Conservation (phyloP, 176 grass and related monocot genomes). For the Leersia perrieri region DNA sequence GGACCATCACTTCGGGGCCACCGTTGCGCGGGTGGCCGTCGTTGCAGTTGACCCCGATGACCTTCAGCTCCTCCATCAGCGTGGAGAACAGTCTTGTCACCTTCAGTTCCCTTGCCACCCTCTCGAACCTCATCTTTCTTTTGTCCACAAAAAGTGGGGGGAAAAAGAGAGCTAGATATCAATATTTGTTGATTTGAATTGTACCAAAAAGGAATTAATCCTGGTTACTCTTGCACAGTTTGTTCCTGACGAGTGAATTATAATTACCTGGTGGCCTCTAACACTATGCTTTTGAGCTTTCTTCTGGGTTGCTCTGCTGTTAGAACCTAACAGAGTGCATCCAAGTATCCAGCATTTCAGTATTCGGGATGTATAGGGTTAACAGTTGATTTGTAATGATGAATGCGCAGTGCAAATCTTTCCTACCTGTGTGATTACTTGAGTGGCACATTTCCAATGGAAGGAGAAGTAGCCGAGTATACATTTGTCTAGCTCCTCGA, state of each 20-base stretch:
- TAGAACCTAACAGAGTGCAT: constrained; percentile 44
- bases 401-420: not conserved
- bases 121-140: constrained; percentile 90
- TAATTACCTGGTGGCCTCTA: constrained; percentile 87
- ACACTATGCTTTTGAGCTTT: constrained; percentile 73
- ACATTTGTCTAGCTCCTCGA: constrained; percentile 89
- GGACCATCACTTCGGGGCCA: constrained; percentile 77
- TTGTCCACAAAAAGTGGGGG: not conserved
- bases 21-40: constrained; percentile 37
- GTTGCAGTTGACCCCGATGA: constrained; percentile 49
- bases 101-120: constrained; percentile 73
- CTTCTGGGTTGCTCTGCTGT: constrained; percentile 58
- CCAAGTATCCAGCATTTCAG: not conserved
- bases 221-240: not conserved
- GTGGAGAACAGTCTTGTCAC: constrained; percentile 86
- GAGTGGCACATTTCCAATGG: constrained; percentile 74
- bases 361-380: not conserved
- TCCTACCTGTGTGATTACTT: constrained; percentile 65
- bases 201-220: not conserved
- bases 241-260: not conserved
- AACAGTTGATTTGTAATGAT: not conserved
- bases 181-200: not conserved
- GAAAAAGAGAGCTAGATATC: not conserved
- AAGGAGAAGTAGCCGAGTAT: constrained; percentile 96
- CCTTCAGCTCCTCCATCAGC: constrained; percentile 80